Evolutionary conservation across 2,329 filamentous ascomycete genomes (phyloP), one percentile per base, ranked within the genome.

Genomic region (Colletotrichum melonis): DNA sequence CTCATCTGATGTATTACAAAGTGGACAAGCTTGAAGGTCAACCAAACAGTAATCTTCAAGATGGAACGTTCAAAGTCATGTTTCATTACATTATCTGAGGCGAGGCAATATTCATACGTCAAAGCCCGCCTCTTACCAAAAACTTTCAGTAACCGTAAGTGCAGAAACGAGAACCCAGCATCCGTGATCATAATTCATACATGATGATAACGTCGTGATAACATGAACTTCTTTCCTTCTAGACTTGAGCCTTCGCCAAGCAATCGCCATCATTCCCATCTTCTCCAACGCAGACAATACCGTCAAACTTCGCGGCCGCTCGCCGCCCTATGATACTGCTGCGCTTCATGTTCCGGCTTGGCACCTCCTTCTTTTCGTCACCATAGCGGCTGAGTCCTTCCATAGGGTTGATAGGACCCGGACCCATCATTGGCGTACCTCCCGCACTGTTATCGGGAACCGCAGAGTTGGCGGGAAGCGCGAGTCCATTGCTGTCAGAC

Each of bases 291-390:
- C 42, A 64, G 1, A 46, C 7, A 7, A 38, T 26, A 22, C 38
- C 59, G 12, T 56, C 59, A n/a, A 46, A 30, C 9, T 56, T 68
- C 1, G 59, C 65, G 55, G 55, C 59, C 55, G 19, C 58, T 54
- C 68, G 71, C 19, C 70, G 67, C 52, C 49, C 63, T 49, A 73
- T 72, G 62, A 73, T 67, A 35, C 71, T 63, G 62, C 67, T 73
- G 32, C 68, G 71, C 71, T 67, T 73, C 67, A 62, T 60, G 49
- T 49, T 63, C 19, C 60, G 67, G 56, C 24, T 32, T 24, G 46
- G 11, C 16, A 5, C 0, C 16, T 16, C 63, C 24, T 60, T 55
- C 14, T 63, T 73, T 3, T 28, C 19, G 1, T 22, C n/a, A 22
- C n/a, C 62, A 24, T 73, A 73, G 4, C 19, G 56, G 14, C 16